These are phyloP conservation scores for Colletotrichum paranaense DNA, from an alignment of 2,329 filamentous ascomycete species.

Conservation along the genomic window DNA sequence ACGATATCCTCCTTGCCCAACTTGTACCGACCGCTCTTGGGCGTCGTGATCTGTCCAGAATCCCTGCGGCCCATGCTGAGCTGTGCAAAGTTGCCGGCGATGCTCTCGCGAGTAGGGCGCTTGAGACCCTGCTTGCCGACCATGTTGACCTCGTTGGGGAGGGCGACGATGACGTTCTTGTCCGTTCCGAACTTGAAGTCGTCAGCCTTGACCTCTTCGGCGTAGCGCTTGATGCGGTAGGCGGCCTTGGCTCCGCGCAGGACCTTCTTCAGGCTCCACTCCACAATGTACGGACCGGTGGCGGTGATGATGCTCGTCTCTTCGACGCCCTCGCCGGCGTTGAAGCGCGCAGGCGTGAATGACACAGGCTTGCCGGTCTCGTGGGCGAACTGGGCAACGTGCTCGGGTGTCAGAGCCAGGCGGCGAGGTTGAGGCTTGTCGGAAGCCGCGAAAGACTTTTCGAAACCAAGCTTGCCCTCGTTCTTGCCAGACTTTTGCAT, in stretches of 20 bases:
- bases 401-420: slow-evolving; percentile 86
- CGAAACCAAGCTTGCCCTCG: slow-evolving; percentile 97
- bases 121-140: slow-evolving; percentile 87
- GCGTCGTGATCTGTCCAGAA: slow-evolving; percentile 63
- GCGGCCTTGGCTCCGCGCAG: slow-evolving; percentile 83
- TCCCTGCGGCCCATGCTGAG: slow-evolving; percentile 62
- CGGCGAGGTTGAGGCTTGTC: slow-evolving; percentile 93
- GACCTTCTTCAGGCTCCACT: slow-evolving; percentile 95
- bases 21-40: slow-evolving; percentile 73
- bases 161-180: slow-evolving; percentile 96
- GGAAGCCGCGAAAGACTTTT: slow-evolving; percentile 92
- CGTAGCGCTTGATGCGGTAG: slow-evolving; percentile 96
- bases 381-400: slow-evolving; percentile 97
- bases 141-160: slow-evolving; percentile 99
- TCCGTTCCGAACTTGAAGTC: slow-evolving; percentile 98
- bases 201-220: slow-evolving; percentile 95
- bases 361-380: slow-evolving; percentile 88
- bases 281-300: slow-evolving; percentile 95
- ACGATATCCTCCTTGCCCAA: slow-evolving; percentile 87
- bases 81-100: slow-evolving; percentile 69
- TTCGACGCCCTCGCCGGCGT: slow-evolving; percentile 81
- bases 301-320: slow-evolving; percentile 98
- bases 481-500: slow-evolving; percentile 95
- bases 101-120: slow-evolving; percentile 92
- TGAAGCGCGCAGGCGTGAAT: slow-evolving; percentile 95